Conservation (phyloP, 257 asterid genomes). For the Fraxinus americana region DNA sequence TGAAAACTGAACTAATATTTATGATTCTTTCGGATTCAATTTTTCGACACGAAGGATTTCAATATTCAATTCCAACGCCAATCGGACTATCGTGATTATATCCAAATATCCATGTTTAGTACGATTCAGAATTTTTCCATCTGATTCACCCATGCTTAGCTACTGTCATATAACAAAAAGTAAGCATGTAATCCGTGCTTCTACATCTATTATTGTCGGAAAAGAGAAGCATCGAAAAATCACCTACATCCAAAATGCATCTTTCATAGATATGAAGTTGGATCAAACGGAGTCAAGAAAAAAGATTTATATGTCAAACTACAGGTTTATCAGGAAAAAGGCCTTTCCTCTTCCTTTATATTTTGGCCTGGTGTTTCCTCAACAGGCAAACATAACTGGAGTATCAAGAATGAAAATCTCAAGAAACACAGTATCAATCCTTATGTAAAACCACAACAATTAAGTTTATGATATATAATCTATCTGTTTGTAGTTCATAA, state of each 20-base stretch:
- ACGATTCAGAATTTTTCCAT: background rate
- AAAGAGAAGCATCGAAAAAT: background rate
- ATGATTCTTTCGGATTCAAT: too few species aligned
- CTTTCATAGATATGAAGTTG: background rate
- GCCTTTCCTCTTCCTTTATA: background rate
- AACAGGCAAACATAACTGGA: conserved; percentile 1
- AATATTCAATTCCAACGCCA: background rate
- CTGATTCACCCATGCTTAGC: background rate
- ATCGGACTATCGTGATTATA: background rate
- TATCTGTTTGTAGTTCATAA: background rate
- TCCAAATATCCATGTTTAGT: background rate
- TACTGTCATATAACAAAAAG: background rate
- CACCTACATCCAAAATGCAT: conserved; percentile 3
- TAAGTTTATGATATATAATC: background rate
- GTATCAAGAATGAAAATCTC: background rate
- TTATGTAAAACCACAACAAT: conserved; percentile 3
- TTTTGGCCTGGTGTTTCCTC: conserved; percentile 8
- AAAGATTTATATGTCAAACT: background rate
- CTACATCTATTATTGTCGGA: background rate
- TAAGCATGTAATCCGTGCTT: conserved; percentile 6
- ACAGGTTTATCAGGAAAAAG: background rate
- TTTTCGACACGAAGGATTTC: background rate
- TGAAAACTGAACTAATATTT: background rate
- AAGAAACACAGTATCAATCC: background rate
- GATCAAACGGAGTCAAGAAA: background rate